Conservation (phyloP, 2,329 filamentous ascomycete genomes). For the Macrophomina phaseolina region DNA sequence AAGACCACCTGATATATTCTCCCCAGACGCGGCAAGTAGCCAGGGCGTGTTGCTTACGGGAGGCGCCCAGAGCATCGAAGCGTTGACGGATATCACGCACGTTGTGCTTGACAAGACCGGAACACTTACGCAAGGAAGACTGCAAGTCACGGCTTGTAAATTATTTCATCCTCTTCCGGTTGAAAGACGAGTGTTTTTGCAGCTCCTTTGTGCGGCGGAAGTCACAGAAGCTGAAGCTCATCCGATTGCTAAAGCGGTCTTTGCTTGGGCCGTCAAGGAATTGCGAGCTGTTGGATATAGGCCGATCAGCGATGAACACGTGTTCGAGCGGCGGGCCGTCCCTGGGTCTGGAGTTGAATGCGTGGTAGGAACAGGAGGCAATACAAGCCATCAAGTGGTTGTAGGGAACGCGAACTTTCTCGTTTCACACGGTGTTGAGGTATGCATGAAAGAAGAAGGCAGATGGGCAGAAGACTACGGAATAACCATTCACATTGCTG, state of each 20-base stretch:
- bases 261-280: neutral
- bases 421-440: neutral
- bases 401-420: neutral
- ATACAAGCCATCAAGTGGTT: neutral
- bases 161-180: neutral
- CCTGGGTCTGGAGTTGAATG: neutral
- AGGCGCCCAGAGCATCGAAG: slow-evolving; percentile 29
- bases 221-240: neutral
- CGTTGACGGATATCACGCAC: slow-evolving; percentile 26
- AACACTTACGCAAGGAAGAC: slow-evolving; percentile 29
- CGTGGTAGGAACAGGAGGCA: neutral
- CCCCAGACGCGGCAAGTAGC: slow-evolving; percentile 28
- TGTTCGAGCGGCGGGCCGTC: neutral
- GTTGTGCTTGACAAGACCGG: slow-evolving; percentile 33
- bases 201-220: neutral
- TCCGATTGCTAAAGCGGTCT: neutral
- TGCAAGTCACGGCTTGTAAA: slow-evolving; percentile 22
- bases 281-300: neutral
- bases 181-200: neutral
- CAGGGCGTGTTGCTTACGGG: slow-evolving; percentile 30
- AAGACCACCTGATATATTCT: neutral
- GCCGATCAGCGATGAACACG: neutral
- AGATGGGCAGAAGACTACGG: neutral
- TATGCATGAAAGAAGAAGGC: neutral
- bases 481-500: neutral